Percentiles rank a stretch among this genome's conserved stretches.
Conservation (phyloP, 2,329 filamentous ascomycete species). For the Colletotrichum zoysiae region DNA sequence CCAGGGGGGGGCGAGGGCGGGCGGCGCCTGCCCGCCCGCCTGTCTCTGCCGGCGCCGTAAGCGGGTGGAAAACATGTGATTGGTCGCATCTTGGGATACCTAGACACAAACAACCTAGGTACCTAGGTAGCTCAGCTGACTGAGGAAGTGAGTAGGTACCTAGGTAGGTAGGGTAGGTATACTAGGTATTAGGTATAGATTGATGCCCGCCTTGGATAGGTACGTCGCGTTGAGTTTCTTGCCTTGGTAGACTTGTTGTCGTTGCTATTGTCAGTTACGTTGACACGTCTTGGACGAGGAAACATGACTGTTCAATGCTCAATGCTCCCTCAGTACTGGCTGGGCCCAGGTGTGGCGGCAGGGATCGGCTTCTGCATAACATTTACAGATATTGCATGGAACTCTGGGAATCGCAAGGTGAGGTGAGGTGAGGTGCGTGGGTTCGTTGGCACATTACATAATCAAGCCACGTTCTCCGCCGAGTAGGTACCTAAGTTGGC, state of each 20-base stretch:
- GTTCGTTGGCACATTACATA: neutral
- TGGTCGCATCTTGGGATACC: slow-evolving; percentile 5
- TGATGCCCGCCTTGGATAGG: neutral
- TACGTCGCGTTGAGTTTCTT: neutral
- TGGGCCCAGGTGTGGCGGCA: too few relatives aligned
- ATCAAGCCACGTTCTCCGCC: neutral
- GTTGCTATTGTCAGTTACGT: neutral
- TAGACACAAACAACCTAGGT: too few relatives aligned
- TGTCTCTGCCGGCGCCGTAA: slow-evolving; percentile 18
- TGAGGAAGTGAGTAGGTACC: slow-evolving; percentile 1
- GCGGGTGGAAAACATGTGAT: slow-evolving; percentile 33
- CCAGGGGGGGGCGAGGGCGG: too few relatives aligned
- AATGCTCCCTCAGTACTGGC: neutral
- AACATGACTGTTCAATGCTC: too few relatives aligned
- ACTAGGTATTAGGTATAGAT: too few relatives aligned
- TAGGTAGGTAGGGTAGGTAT: too few relatives aligned
- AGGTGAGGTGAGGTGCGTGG: neutral
- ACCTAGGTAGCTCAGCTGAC: neutral
- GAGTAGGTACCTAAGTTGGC: neutral
- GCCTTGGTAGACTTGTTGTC: neutral
- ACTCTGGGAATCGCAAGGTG: neutral
- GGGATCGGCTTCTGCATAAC: neutral
- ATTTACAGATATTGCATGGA: too few relatives aligned
- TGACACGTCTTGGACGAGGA: neutral
- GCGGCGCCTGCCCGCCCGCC: neutral